Conservation (phyloP, 768 basidiomycete species). For the Epithele typhae region DNA sequence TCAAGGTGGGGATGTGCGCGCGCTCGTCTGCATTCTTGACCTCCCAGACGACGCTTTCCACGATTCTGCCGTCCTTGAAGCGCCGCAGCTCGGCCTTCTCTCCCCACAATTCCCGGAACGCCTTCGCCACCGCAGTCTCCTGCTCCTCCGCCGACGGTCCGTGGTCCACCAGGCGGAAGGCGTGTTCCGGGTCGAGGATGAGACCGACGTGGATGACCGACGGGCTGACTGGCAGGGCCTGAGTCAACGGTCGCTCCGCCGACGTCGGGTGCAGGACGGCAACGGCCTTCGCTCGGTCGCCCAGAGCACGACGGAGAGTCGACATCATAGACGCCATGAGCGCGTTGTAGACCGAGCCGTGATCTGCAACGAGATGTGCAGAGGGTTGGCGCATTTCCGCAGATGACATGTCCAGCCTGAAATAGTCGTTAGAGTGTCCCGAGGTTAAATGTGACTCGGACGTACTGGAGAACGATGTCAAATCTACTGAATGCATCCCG, state of each 20-base stretch:
- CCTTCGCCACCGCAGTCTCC: constrained; percentile 43
- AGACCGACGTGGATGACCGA: constrained; percentile 67
- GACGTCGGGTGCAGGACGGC: constrained; percentile 54
- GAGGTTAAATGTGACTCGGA: not conserved
- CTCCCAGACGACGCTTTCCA: constrained; percentile 97
- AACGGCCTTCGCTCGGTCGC: constrained; percentile 63
- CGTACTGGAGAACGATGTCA: constrained; percentile 66
- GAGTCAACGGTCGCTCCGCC: constrained; percentile 41
- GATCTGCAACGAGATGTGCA: constrained; percentile 46
- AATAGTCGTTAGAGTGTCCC: not conserved
- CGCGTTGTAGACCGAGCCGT: constrained; percentile 55
- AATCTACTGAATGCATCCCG: constrained; percentile 63
- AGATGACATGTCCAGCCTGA: constrained; percentile 53
- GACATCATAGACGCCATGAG: constrained; percentile 49
- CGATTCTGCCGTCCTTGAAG: constrained; percentile 93
- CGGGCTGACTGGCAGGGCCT: constrained; percentile 49
- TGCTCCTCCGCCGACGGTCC: constrained; percentile 75
- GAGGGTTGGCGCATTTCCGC: constrained; percentile 42
- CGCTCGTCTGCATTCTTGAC: constrained; percentile 77
- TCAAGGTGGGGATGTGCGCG: constrained; percentile 66
- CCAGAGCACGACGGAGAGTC: constrained; percentile 61
- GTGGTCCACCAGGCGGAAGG: constrained; percentile 86
- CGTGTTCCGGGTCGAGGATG: constrained; percentile 64
- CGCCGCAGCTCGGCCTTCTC: constrained; percentile 86
- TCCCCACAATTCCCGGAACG: constrained; percentile 89